Base-by-base conservation (phyloP, 2,329 filamentous ascomycete genomes). In the Sphaerulina populicola region DNA sequence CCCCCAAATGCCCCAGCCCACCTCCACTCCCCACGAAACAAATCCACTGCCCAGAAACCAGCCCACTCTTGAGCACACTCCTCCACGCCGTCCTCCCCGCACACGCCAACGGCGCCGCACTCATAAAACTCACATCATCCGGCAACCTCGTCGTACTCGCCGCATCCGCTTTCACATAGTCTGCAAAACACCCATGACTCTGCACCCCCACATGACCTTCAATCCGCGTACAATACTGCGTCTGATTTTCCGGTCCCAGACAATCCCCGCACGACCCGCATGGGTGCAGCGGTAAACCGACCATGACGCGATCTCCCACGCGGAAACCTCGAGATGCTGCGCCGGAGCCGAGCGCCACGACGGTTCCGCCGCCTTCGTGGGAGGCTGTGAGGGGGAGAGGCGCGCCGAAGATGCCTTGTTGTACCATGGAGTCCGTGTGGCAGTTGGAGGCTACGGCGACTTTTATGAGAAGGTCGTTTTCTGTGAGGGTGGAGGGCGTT, bases 371-470 rank as follows among this genome's bases (percentile, higher is more conserved):
- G 14, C 77, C 77, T 64, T 82, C 78, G 61, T 81, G 78, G 0
- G 76, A 81, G 6, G 70, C 76, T 7, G 72, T 80, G 51, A 71
- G 69, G 0, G 79, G 79, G 1, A 82, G 68, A 2, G 63, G 49
- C 0, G 72, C 71, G 6, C 62, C 64, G 62, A 82, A 75, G 41
- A 72, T 64, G 43, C 79, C 79, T 1, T 68, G 60, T 6, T 61
- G 58, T 3, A 81, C 77, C 75, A 82, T 79, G 54, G 66, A 65
- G 66, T 83, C 80, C 0, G 80, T 82, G 68, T 83, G 80, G 68
- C 80, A 83, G 60, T 81, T 74, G 1, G 77, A 80, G 8, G 77
- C 79, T 12, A 78, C 77, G 49, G 77, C 78, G 46, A 80, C 69
- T 63, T 79, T 80, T 60, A 83, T 70, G 33, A 82, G 73, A n/a